Evolutionary conservation across 345 rosid species (phyloP).

Genomic region (Psidium guajava): DNA sequence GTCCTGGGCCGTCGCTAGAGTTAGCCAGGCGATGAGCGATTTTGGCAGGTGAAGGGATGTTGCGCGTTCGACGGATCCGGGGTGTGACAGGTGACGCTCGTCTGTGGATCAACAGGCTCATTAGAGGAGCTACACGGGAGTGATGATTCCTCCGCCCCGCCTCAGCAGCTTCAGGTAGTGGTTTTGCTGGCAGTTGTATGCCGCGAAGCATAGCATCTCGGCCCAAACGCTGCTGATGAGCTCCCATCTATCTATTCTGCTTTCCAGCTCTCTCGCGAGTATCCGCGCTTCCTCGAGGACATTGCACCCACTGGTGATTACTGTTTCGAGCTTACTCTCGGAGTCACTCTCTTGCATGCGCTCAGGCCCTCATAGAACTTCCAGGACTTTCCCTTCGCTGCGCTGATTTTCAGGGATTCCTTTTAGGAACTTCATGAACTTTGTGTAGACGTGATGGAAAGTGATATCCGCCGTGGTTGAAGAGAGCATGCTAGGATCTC

Average conservation of each 20-base stretch:
- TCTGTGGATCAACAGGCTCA: no score
- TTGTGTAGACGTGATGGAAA: not conserved
- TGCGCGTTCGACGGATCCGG: no score
- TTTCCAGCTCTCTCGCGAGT: not conserved
- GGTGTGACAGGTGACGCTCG: no score
- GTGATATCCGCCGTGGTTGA: not conserved
- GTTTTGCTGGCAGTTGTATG: not conserved
- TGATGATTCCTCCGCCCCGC: not conserved
- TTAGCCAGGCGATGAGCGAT: no score
- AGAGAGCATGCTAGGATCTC: not conserved
- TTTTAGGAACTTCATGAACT: not conserved
- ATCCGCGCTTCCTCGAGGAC: fast-evolving
- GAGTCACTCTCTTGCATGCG: no score
- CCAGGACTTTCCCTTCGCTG: not conserved
- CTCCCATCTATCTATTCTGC: not conserved
- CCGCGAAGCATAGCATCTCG: not conserved
- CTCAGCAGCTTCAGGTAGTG: not conserved
- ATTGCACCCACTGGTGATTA: not conserved
- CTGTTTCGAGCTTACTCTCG: no score
- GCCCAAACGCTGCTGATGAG: not conserved
- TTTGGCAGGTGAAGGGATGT: no score
- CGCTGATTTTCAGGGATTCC: not conserved
- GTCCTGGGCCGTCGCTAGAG: no score
- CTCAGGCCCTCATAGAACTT: not conserved
- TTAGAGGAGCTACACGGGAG: not conserved